These are phyloP conservation scores for Plasmodium ovale DNA, from an alignment of 169 alveolate species.

Conservation along the genomic window DNA sequence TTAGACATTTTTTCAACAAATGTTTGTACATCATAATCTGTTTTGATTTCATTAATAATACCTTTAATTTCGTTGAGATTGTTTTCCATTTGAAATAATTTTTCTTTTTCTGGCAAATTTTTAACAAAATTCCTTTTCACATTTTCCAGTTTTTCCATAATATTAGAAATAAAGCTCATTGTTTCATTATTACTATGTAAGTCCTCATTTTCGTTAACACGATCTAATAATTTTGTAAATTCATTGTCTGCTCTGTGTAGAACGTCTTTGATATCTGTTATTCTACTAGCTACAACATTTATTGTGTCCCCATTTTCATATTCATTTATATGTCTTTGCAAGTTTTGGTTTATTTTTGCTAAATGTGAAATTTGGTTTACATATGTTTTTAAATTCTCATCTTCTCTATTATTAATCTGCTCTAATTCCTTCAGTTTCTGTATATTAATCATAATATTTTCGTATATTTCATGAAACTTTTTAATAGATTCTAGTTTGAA, in stretches of 20 bases:
- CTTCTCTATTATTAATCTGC: not conserved
- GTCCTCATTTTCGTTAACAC: not conserved
- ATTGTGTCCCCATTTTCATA: no score
- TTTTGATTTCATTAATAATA: not conserved
- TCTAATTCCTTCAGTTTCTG: not conserved
- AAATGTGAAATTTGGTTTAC: not conserved
- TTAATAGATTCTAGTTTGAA: constrained; percentile 5
- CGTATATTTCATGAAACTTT: not conserved
- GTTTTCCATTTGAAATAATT: not conserved
- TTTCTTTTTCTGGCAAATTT: not conserved
- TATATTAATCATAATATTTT: not conserved
- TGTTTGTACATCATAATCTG: not conserved
- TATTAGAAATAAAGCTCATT: not conserved
- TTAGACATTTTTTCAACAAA: not conserved
- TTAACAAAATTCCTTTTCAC: not conserved
- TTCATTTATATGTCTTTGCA: not conserved
- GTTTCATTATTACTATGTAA: not conserved
- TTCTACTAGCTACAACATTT: no score
- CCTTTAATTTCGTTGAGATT: constrained; percentile 2
- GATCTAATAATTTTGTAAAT: not conserved
- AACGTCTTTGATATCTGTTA: no score
- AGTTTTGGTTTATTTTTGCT: not conserved
- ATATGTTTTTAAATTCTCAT: not conserved
- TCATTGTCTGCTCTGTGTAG: no score
- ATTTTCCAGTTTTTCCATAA: not conserved